phyloP scores from a whole-genome alignment of 257 asterid genomes.

The Solanum ossicruentum region DNA sequence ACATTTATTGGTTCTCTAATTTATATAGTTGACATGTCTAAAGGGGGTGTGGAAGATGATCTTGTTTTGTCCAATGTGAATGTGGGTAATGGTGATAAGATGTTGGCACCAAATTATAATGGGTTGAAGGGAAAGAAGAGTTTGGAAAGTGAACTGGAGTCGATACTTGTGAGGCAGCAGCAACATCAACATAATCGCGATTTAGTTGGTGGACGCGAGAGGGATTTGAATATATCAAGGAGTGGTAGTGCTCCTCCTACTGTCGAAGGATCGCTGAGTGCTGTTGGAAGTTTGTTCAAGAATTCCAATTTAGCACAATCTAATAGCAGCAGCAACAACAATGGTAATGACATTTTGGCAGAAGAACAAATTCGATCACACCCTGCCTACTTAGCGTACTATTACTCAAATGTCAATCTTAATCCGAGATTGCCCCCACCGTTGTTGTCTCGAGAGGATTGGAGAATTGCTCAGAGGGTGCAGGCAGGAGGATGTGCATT shows the following conservation, averaged over 20 bases:
- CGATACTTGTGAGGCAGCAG: slow-evolving; percentile 31
- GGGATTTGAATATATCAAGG: slow-evolving; percentile 36
- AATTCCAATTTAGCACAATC: slow-evolving; percentile 23
- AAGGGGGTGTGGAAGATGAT: neutral
- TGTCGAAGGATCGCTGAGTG: slow-evolving; percentile 54
- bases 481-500: slow-evolving; percentile 40
- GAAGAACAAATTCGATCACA: slow-evolving; percentile 72
- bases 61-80: slow-evolving; percentile 10
- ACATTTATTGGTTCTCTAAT: neutral
- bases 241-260: slow-evolving; percentile 89
- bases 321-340: slow-evolving; percentile 1
- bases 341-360: slow-evolving; percentile 11
- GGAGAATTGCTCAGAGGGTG: slow-evolving; percentile 65
- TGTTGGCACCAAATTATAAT: slow-evolving; percentile 32
- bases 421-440: slow-evolving; percentile 91
- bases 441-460: slow-evolving; percentile 64
- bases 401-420: slow-evolving; percentile 64
- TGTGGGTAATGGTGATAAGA: neutral
- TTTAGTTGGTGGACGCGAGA: slow-evolving; percentile 33
- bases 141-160: slow-evolving; percentile 51
- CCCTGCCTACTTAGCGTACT: slow-evolving; percentile 64
- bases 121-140: slow-evolving; percentile 23
- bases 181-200: slow-evolving; percentile 23
- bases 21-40: slow-evolving; percentile 1
- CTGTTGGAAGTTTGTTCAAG: slow-evolving; percentile 34